Percentiles rank a stretch among this genome's conserved stretches.
phyloP scores from a whole-genome alignment of 2,329 filamentous ascomycete species.

The Xylariaceae sp. region DNA sequence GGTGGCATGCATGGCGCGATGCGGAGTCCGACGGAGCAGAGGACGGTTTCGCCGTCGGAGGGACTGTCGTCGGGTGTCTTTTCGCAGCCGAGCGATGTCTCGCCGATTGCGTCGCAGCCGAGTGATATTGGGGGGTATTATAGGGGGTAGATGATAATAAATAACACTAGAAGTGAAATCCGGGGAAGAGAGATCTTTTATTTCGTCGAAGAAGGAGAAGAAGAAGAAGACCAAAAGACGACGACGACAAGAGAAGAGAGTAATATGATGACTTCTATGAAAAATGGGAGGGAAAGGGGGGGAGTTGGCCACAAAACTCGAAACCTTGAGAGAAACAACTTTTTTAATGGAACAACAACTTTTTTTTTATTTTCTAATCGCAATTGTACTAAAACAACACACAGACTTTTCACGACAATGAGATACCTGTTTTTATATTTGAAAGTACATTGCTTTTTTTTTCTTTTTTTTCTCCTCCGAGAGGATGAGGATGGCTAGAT shows the following conservation, averaged over 20 bases:
- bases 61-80: slow-evolving; percentile 7
- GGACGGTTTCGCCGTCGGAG: background rate
- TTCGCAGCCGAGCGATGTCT: slow-evolving; percentile 7
- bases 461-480: too few relatives aligned
- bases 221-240: background rate
- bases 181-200: background rate
- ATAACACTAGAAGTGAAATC: background rate
- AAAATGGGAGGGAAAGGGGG: background rate
- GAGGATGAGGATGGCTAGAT: too few relatives aligned
- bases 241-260: background rate
- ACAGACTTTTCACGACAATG: too few relatives aligned
- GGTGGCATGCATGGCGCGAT: background rate
- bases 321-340: too few relatives aligned
- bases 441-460: too few relatives aligned
- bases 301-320: background rate
- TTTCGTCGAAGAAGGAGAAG: too few relatives aligned
- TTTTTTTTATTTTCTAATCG: too few relatives aligned
- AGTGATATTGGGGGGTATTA: slow-evolving; percentile 8
- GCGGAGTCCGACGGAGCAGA: background rate
- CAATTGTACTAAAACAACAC: too few relatives aligned
- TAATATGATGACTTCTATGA: background rate
- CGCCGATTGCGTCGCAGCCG: slow-evolving; percentile 4
- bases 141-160: background rate
- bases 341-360: too few relatives aligned
- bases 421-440: too few relatives aligned